A percentile compares a stretch with the other conserved stretches of the same genome.
Conservation (phyloP, 495 filamentous ascomycete genomes). For the Penicillium nucicola region DNA sequence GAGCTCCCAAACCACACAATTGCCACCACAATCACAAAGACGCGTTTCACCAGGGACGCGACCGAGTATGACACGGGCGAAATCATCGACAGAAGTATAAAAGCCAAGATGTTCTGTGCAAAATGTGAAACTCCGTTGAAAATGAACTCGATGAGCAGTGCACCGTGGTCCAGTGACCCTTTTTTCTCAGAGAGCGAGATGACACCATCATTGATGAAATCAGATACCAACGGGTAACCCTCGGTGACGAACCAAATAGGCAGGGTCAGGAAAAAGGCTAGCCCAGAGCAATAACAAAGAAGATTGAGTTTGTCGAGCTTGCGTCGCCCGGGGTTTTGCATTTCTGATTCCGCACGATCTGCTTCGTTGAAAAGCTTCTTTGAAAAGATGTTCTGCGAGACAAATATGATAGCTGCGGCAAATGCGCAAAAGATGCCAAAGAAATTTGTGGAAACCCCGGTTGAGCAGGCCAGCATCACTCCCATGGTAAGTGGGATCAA, state of each 20-base stretch:
- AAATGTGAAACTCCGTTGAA: conserved; percentile 99
- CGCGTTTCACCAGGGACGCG: conserved; percentile 89
- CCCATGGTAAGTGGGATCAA: conserved; percentile 88
- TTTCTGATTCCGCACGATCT: conserved; percentile 72
- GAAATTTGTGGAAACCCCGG: conserved; percentile 81
- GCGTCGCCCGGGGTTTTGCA: conserved; percentile 48
- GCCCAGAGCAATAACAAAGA: conserved; percentile 88
- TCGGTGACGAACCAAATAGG: conserved; percentile 94
- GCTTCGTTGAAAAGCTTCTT: conserved; percentile 99
- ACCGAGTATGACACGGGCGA: conserved; percentile 97
- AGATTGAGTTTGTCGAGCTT: conserved; percentile 98
- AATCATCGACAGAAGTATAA: conserved; percentile 84
- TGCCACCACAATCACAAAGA: conserved; percentile 93
- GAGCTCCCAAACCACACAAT: conserved; percentile 94
- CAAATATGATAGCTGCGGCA: conserved; percentile 85
- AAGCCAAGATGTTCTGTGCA: conserved; percentile 91
- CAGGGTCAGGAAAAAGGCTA: conserved; percentile 86
- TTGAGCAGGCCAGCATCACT: conserved; percentile 93
- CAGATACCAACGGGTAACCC: conserved; percentile 62
- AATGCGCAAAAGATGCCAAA: conserved; percentile 86
- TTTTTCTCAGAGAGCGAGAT: conserved; percentile 68
- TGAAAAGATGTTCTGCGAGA: conserved; percentile 98
- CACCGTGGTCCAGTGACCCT: conserved; percentile 73
- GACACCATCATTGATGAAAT: conserved; percentile 48
- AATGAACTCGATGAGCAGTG: conserved; percentile 76